Percentiles rank a stretch among this genome's conserved stretches.
phyloP scores from a whole-genome alignment of 495 filamentous ascomycete genomes.

The Penicillium psychrofluorescens region DNA sequence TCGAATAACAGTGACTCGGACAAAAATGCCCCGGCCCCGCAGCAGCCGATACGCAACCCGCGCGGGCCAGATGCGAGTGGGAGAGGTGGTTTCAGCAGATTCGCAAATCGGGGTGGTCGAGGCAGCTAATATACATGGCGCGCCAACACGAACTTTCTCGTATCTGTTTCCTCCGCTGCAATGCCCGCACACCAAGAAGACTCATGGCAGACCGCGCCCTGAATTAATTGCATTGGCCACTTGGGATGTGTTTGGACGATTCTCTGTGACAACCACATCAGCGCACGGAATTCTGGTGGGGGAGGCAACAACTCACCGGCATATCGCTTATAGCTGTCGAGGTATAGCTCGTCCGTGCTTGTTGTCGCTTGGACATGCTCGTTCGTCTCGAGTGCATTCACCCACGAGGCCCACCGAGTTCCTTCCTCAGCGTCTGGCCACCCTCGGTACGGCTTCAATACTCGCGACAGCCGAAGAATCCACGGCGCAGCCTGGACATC shows the following conservation, averaged over 20 bases:
- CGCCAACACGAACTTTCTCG: too few relatives aligned
- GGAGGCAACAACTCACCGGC: slow-evolving; percentile 38
- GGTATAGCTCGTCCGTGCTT: slow-evolving; percentile 64
- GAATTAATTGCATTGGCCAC: slow-evolving; percentile 53
- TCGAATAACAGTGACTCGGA: slow-evolving; percentile 31
- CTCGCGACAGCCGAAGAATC: slow-evolving; percentile 65
- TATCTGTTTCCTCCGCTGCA: too few relatives aligned
- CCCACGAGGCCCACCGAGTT: slow-evolving; percentile 68
- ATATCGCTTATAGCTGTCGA: slow-evolving; percentile 65
- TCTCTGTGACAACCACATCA: slow-evolving; percentile 34
- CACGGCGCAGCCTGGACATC: slow-evolving; percentile 89
- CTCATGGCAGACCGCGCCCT: slow-evolving; percentile 44
- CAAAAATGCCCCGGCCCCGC: slow-evolving; percentile 33
- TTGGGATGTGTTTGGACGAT: slow-evolving; percentile 53
- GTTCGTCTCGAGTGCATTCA: slow-evolving; percentile 73
- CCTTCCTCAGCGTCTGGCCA: slow-evolving; percentile 69
- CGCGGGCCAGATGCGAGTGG: slow-evolving; percentile 70
- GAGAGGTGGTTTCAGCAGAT: slow-evolving; percentile 60
- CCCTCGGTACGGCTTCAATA: slow-evolving; percentile 71
- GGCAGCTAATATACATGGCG: slow-evolving; percentile 18
- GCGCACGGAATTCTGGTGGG: neutral
- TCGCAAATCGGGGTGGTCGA: slow-evolving; percentile 43
- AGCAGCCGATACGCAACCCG: slow-evolving; percentile 59
- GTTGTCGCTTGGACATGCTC: slow-evolving; percentile 71
- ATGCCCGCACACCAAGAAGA: neutral